A percentile compares a stretch with the other conserved stretches of the same genome.
phyloP scores from a whole-genome alignment of 164 flowering plant genomes.

The Vitis riparia region DNA sequence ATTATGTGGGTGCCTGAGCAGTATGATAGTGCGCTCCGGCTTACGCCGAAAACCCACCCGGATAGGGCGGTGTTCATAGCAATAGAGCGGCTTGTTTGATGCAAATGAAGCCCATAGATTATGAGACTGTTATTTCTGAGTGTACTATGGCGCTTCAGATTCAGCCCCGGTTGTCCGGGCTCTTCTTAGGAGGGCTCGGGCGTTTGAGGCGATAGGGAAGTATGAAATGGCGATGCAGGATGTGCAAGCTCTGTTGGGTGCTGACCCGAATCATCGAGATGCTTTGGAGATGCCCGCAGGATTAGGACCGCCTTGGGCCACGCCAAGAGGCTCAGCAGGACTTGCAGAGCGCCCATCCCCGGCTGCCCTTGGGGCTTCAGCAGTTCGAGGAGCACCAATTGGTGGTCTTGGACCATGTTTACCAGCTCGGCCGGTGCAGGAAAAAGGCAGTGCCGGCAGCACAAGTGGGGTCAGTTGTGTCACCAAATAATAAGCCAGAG shows the following conservation, averaged over 20 bases:
- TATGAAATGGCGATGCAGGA: conserved; percentile 91
- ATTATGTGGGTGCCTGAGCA: conserved; percentile 78
- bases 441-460: conserved; percentile 47
- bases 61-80: conserved; percentile 96
- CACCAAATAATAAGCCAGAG: conserved; percentile 44
- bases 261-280: conserved; percentile 74
- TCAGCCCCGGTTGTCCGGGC: conserved; percentile 83
- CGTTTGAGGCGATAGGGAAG: conserved; percentile 82
- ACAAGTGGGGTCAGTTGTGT: conserved; percentile 22
- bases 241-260: conserved; percentile 57
- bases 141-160: conserved; percentile 81
- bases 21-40: conserved; percentile 79
- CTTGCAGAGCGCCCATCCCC: conserved; percentile 94
- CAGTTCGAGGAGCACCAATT: conserved; percentile 90
- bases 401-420: conserved; percentile 87
- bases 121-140: conserved; percentile 80
- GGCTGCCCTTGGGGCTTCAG: conserved; percentile 98
- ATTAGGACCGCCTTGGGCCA: conserved; percentile 66
- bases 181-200: conserved; percentile 83
- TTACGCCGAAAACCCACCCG: conserved; percentile 82
- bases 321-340: conserved; percentile 86
- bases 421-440: conserved; percentile 75
- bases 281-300: conserved; percentile 76
- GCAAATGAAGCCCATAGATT: conserved; percentile 95
- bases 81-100: conserved; percentile 95